These are phyloP conservation scores for Lentinula sp. DNA, from an alignment of 768 basidiomycete species.

Conservation along the genomic window DNA sequence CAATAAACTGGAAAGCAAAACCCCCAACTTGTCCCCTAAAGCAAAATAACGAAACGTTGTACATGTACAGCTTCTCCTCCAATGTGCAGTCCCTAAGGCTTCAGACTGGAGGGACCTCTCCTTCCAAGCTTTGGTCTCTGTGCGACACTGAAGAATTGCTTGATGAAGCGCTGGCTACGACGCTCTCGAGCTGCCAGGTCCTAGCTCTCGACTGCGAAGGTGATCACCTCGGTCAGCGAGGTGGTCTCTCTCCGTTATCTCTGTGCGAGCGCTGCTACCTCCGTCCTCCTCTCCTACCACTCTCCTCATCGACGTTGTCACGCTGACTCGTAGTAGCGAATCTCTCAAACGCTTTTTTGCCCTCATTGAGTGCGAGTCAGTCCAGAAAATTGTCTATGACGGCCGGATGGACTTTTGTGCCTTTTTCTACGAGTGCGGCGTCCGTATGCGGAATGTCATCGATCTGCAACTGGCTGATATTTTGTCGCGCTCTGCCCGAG, in stretches of 20 bases:
- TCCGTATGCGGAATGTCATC: constrained; percentile 24
- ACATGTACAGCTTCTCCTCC: too few relatives aligned
- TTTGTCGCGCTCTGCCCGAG: constrained; percentile 17
- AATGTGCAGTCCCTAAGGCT: too few relatives aligned
- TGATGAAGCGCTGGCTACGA: neutral
- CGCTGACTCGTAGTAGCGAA: constrained; percentile 10
- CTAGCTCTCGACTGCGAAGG: constrained; percentile 34
- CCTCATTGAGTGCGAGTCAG: constrained; percentile 19
- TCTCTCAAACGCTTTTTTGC: constrained; percentile 18
- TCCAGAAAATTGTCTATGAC: constrained; percentile 37
- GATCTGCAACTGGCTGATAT: constrained; percentile 38
- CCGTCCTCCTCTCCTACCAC: constrained; percentile 12
- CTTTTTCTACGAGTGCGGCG: constrained; percentile 20
- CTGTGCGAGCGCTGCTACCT: constrained; percentile 20
- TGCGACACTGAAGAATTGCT: neutral
- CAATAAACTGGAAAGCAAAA: too few relatives aligned
- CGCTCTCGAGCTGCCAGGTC: neutral
- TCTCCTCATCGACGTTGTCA: constrained; percentile 31
- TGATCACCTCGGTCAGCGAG: constrained; percentile 21
- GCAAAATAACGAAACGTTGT: too few relatives aligned
- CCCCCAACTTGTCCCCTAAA: too few relatives aligned
- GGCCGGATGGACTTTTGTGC: constrained; percentile 36
- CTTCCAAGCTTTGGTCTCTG: neutral
- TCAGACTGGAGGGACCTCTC: neutral
- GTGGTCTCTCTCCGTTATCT: constrained; percentile 29